Conservation (phyloP, 257 asterid species). For the Fraxinus anomala region DNA sequence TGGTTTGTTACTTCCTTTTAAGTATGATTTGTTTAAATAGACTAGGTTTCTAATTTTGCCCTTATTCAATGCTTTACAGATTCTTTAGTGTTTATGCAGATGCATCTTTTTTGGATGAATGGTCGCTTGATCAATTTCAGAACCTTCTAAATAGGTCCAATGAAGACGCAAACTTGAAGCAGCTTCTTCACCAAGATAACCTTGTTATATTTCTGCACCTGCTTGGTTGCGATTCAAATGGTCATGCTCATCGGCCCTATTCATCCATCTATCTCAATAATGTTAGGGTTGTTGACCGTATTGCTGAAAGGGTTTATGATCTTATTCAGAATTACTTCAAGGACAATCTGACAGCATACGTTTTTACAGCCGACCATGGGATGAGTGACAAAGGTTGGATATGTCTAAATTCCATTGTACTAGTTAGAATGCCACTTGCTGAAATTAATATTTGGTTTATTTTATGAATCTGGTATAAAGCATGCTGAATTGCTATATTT, state of each 20-base stretch:
- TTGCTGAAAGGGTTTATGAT: slow-evolving; percentile 95
- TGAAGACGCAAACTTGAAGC: slow-evolving; percentile 67
- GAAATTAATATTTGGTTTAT: slow-evolving; percentile 3
- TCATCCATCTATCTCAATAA: slow-evolving; percentile 92
- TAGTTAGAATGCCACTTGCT: slow-evolving; percentile 15
- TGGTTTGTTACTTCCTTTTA: slow-evolving; percentile 51
- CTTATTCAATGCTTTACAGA: slow-evolving; percentile 23
- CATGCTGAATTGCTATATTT: slow-evolving; percentile 25
- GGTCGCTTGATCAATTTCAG: slow-evolving; percentile 89
- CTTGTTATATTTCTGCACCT: slow-evolving; percentile 83
- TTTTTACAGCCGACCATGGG: slow-evolving; percentile 98
- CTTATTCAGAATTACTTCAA: slow-evolving; percentile 83
- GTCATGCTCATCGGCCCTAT: slow-evolving; percentile 98
- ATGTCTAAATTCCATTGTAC: slow-evolving; percentile 13
- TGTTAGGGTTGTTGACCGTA: slow-evolving; percentile 91
- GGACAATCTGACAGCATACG: slow-evolving; percentile 80
- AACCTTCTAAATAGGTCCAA: slow-evolving; percentile 79
- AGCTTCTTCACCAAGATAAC: slow-evolving; percentile 83
- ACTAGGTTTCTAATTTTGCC: neutral
- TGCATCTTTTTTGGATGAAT: slow-evolving; percentile 97
- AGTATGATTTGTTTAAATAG: neutral
- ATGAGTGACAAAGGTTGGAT: slow-evolving; percentile 96
- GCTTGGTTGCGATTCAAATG: slow-evolving; percentile 97
- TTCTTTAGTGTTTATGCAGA: slow-evolving; percentile 59
- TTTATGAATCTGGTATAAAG: slow-evolving; percentile 10